Percentiles rank a stretch among this genome's conserved stretches.
These are phyloP conservation scores for Emydomyces testavorans DNA, from an alignment of 2,329 filamentous ascomycete genomes.

Conservation along the genomic window DNA sequence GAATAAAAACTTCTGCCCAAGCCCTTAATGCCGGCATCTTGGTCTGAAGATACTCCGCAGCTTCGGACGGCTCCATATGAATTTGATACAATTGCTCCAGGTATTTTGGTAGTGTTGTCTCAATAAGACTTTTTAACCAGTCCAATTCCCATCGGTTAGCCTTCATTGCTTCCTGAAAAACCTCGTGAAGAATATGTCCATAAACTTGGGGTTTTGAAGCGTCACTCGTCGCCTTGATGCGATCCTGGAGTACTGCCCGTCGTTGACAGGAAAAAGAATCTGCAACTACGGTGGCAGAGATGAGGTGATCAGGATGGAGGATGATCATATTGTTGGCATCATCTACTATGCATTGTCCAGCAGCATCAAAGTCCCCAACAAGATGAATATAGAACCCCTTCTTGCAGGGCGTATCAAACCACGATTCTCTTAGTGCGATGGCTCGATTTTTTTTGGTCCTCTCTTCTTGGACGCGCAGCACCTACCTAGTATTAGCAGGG, in stretches of 20 bases:
- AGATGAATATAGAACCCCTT: slow-evolving; percentile 72
- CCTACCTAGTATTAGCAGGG: slow-evolving; percentile 36
- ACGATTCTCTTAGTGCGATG: slow-evolving; percentile 71
- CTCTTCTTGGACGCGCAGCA: slow-evolving; percentile 73
- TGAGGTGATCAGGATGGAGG: slow-evolving; percentile 85
- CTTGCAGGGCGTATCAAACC: slow-evolving; percentile 69
- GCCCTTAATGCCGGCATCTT: slow-evolving; percentile 71
- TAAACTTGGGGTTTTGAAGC: slow-evolving; percentile 74
- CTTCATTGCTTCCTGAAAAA: slow-evolving; percentile 83
- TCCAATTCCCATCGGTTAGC: slow-evolving; percentile 65
- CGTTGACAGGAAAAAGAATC: slow-evolving; percentile 89
- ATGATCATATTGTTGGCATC: slow-evolving; percentile 76
- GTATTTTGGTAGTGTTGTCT: slow-evolving; percentile 59
- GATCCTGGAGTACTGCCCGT: slow-evolving; percentile 84
- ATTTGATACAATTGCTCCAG: slow-evolving; percentile 85
- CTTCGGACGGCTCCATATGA: slow-evolving; percentile 59
- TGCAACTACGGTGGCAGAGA: slow-evolving; percentile 90
- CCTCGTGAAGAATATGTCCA: slow-evolving; percentile 84
- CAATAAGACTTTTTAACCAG: slow-evolving; percentile 57
- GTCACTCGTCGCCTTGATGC: slow-evolving; percentile 80
- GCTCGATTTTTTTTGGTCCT: slow-evolving; percentile 53
- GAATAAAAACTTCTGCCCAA: slow-evolving; percentile 77
- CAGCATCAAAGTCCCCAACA: slow-evolving; percentile 60
- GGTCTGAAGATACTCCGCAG: slow-evolving; percentile 65
- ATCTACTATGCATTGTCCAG: slow-evolving; percentile 68